Evolutionary conservation across 176 grass and related monocot genomes (phyloP), one percentile per base, ranked within the genome.

Genomic region (Carex myosuroides): DNA sequence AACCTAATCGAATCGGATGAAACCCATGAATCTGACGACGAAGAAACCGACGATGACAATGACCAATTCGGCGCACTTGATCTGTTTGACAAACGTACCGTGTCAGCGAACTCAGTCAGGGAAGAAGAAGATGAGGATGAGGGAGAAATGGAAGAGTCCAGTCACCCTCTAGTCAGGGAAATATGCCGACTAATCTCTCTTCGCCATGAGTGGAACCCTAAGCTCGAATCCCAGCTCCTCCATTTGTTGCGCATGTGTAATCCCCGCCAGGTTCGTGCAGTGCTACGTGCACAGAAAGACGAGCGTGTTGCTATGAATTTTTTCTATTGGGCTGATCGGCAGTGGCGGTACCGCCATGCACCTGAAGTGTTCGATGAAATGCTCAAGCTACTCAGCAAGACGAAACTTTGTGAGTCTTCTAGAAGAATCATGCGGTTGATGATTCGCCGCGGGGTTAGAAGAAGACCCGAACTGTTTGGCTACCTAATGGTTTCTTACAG

Each of bases 401-500:
- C 92, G 12, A 95, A 84, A 78, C 91, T 98, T 61, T 92, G 92
- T 42, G 85, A 98, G 64, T 87, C 91, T 5, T 87, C 95, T 18
- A 90, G 89, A 73, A 89, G 92, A 64, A 84, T 93, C 74, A 50
- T 95, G 85, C 88, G 95, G 59, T 82, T 98, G 68, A 95, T 98
- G 95, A 95, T 95, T 39, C 87, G 91, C 0, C 87, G 92, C 2
- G 70, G 91, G 3, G 65, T 98, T 12, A 80, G 79, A 13, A 86
- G 77, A 29, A 81, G 63, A 0, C 64, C 95, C 3, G 81, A 67
- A 86, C 81, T 88, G 50, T 98, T 95, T 57, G 68, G 81, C 11
- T 90, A 90, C 26, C 82, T 98, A 65, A 98, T 98, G 95, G 84
- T 98, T 81, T 85, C 92, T 0, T 98, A 98, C 84, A 95, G 95